Percentiles rank a stretch among this genome's conserved stretches.
phyloP scores from a whole-genome alignment of 2,329 filamentous ascomycete species.

The Neofusicoccum kwambonambiense region DNA sequence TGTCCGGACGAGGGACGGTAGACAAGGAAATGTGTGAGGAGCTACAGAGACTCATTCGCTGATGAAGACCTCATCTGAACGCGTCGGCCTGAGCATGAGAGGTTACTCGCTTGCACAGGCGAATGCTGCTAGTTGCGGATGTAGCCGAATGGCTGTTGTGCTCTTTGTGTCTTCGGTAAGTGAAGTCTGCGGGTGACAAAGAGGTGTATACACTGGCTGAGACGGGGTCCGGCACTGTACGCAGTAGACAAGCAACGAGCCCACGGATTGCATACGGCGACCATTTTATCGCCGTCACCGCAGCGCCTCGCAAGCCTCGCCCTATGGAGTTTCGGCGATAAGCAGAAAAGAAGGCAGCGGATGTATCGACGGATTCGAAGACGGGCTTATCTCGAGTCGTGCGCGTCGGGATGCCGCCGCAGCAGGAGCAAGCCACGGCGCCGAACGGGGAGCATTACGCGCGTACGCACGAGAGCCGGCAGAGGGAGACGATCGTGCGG shows the following conservation, averaged over 20 bases:
- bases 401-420: too few species aligned
- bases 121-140: too few species aligned
- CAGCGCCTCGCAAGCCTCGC: neutral
- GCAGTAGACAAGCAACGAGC: too few species aligned
- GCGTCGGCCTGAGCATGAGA: neutral
- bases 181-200: too few species aligned
- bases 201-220: too few species aligned
- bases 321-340: neutral
- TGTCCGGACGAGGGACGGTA: neutral
- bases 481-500: neutral
- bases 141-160: too few species aligned
- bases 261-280: neutral
- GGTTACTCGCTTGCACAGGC: too few species aligned
- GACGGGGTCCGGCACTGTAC: too few species aligned
- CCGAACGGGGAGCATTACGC: neutral
- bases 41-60: neutral
- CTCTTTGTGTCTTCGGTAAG: too few species aligned
- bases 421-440: too few species aligned
- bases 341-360: neutral
- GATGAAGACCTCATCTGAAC: neutral
- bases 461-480: neutral
- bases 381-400: neutral
- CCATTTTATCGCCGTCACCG: neutral
- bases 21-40: neutral
- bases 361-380: neutral